A percentile compares a stretch with the other conserved stretches of the same genome.
These are phyloP conservation scores for Corylus americana DNA, from an alignment of 306 rosid genomes.

Conservation along the genomic window DNA sequence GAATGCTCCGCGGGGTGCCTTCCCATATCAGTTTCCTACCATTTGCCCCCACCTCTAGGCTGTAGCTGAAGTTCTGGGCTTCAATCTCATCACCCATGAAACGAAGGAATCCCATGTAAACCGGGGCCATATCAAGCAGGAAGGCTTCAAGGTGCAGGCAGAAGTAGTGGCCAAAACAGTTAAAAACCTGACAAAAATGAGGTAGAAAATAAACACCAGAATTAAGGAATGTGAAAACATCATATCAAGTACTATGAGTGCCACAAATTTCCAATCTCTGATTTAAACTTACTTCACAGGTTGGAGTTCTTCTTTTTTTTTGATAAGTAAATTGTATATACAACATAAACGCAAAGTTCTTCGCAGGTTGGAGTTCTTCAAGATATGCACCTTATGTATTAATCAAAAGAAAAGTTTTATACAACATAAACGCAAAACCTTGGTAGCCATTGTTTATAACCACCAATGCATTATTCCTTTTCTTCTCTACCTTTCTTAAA, in stretches of 20 bases:
- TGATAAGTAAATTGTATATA: too few relatives aligned
- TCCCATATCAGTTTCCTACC: constrained; percentile 36
- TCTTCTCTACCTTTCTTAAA: background rate
- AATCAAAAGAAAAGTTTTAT: background rate
- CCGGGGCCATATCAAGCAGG: constrained; percentile 42
- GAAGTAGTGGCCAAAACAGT: constrained; percentile 30
- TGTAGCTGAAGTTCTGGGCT: constrained; percentile 31
- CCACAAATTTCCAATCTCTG: background rate
- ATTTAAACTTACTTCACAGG: background rate
- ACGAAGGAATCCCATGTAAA: constrained; percentile 35
- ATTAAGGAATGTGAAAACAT: background rate
- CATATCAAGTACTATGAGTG: background rate
- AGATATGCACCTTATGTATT: background rate
- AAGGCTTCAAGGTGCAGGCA: constrained; percentile 50
- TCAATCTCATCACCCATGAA: constrained; percentile 37
- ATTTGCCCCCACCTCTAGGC: constrained; percentile 41
- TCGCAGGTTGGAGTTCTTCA: background rate
- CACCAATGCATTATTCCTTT: background rate
- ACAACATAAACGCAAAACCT: background rate
- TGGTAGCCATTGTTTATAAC: background rate
- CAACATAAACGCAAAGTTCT: background rate
- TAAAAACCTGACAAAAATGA: constrained; percentile 17
- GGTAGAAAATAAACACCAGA: background rate
- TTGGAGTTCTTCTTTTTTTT: background rate
- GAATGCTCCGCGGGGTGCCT: constrained; percentile 36